Percentiles rank a stretch among this genome's conserved stretches.
These are phyloP conservation scores for Lactarius sanguifluus DNA, from an alignment of 768 basidiomycete species.

Conservation along the genomic window DNA sequence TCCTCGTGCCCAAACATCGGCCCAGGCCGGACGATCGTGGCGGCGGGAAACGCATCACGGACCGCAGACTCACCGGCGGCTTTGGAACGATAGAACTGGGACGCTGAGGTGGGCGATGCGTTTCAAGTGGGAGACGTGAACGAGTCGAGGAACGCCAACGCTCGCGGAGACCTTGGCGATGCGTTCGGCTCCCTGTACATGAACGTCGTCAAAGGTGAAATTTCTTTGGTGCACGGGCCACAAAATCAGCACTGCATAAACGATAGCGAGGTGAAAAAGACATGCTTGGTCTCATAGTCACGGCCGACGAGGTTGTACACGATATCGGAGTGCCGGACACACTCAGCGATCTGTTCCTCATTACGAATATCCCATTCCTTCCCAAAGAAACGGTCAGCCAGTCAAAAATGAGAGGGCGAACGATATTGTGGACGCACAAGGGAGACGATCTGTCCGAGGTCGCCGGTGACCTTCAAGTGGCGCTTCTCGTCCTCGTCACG, in stretches of 20 bases:
- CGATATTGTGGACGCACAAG: slow-evolving; percentile 55
- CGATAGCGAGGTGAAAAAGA: slow-evolving; percentile 4
- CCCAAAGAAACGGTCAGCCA: background rate
- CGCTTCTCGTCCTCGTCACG: slow-evolving; percentile 92
- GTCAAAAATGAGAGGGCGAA: slow-evolving; percentile 1
- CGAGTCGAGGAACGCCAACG: slow-evolving; percentile 75
- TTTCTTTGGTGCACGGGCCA: slow-evolving; percentile 56
- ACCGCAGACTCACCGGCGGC: slow-evolving; percentile 88
- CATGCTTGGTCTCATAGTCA: slow-evolving; percentile 93
- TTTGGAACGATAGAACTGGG: slow-evolving; percentile 86
- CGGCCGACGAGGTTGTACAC: slow-evolving; percentile 96
- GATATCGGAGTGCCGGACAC: slow-evolving; percentile 89
- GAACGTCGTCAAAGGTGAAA: slow-evolving; percentile 78
- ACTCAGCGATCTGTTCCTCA: slow-evolving; percentile 89
- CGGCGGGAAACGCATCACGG: slow-evolving; percentile 74
- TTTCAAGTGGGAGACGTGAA: slow-evolving; percentile 76
- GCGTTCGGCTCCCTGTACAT: slow-evolving; percentile 76
- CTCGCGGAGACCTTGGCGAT: slow-evolving; percentile 84
- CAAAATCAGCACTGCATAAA: background rate
- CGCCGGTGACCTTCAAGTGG: slow-evolving; percentile 89
- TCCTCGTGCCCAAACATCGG: slow-evolving; percentile 94
- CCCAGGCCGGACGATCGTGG: slow-evolving; percentile 86
- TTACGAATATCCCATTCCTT: slow-evolving; percentile 97
- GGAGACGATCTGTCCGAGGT: slow-evolving; percentile 93
- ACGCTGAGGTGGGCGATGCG: slow-evolving; percentile 74